Evolutionary conservation across 495 filamentous ascomycete species (phyloP), one percentile per base, ranked within the genome.

Genomic region (Zalerion maritima): DNA sequence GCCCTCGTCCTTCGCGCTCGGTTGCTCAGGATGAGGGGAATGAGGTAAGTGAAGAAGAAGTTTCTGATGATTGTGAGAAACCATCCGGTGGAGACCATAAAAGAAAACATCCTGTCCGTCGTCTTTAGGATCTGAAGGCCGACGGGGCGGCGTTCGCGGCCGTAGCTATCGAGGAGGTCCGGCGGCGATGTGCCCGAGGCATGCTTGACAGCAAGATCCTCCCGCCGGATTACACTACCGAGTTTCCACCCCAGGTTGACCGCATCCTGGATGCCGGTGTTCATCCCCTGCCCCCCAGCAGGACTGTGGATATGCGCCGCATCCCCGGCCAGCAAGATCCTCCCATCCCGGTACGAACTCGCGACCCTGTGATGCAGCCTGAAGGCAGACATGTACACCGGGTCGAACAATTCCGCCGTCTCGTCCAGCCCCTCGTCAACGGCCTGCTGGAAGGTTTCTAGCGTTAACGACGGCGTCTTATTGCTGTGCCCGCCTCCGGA

Each of bases 221-320:
- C 14, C 5, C 36, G 35, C 4, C 37, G 29, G 1, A 67, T 32
- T 4, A 51, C 54, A 5, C 45, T 29, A 1, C 43, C 52, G 13
- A 69, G 44, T 37, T 67, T 68, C 73, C 73, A 77, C 6, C 58
- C 64, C 0, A 75, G 53, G 29, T 74, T 73, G 20, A 71, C 50
- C 0, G 68, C 55, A 29, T 75, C 71, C 21, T 66, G 60, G 15
- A 75, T 65, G 0, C 72, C 69, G 0, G 64, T 64, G 38, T 77
- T 77, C 58, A 75, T 64, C 2, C 72, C 72, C 29, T 71, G 69
- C 1, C 63, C 71, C 0, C 65, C 69, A 0, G 57, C 60, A 0
- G 69, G 68, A 19, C 58, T 64, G 40, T 72, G 66, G 17, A 64
- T 68, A 36, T 77, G 72, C 3, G 66, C 67, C 4, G 71, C 60